Evolutionary conservation across 352 stramenopile species (phyloP).

Genomic region (Salisapilia sapeloensis): DNA sequence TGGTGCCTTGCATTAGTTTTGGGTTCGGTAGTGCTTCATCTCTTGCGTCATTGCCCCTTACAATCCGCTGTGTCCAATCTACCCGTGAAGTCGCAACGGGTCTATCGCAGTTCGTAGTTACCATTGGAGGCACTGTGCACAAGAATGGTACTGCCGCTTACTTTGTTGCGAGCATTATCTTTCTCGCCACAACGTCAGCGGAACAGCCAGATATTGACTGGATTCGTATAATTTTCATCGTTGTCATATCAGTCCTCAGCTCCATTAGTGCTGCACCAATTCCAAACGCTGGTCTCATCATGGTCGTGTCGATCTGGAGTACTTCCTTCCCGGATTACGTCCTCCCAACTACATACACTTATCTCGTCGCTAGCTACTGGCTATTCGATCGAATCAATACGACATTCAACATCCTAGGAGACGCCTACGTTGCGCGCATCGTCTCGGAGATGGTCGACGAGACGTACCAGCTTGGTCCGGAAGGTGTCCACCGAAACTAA

Average conservation of each 20-base stretch:
- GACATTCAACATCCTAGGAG: conserved; percentile 45
- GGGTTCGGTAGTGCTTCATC: conserved; percentile 49
- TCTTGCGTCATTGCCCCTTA: conserved; percentile 41
- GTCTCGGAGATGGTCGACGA: conserved; percentile 63
- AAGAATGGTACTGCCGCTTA: conserved; percentile 69
- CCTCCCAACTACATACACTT: conserved; percentile 44
- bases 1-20: conserved; percentile 46
- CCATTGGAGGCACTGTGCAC: conserved; percentile 47
- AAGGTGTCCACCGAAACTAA: no score
- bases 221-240: conserved; percentile 31
- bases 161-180: conserved; percentile 48
- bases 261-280: conserved; percentile 46
- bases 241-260: conserved; percentile 36
- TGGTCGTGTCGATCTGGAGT: conserved; percentile 61
- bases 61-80: conserved; percentile 40
- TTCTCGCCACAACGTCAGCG: conserved; percentile 33
- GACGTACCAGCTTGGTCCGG: conserved; percentile 12
- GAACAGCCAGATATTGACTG: conserved; percentile 17
- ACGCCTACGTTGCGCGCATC: conserved; percentile 57
- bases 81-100: conserved; percentile 35
- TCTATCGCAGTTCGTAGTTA: conserved; percentile 49
- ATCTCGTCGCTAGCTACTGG: conserved; percentile 56
- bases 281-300: conserved; percentile 47
- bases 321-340: conserved; percentile 38
- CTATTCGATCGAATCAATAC: conserved; percentile 57